Evolutionary conservation across 192 early-diverging fungal species (phyloP).

Genomic region (Mortierella antarctica): DNA sequence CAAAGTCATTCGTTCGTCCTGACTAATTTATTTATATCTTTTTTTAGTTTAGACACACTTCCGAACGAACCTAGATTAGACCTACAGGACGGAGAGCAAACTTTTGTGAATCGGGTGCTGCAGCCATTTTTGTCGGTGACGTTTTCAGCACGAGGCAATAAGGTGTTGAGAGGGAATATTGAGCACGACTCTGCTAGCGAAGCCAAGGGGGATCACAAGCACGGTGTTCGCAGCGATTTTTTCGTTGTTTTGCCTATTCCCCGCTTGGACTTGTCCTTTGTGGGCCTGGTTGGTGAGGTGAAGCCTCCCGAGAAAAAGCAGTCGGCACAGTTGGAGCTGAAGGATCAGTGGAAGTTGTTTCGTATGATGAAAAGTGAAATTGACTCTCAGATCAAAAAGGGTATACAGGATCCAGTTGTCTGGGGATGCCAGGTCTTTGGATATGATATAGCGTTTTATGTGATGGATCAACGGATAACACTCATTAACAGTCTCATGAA

Average conservation of each 20-base stretch:
- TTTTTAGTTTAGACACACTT: slow-evolving; percentile 14
- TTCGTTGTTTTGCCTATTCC: slow-evolving; percentile 11
- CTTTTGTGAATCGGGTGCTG: slow-evolving; percentile 7
- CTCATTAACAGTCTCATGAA: slow-evolving; percentile 15
- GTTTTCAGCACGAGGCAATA: slow-evolving; percentile 14
- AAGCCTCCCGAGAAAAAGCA: slow-evolving; percentile 29
- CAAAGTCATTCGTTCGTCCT: too few species aligned
- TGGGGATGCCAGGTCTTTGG: slow-evolving; percentile 31
- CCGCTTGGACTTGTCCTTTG: background rate
- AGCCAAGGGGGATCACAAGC: slow-evolving; percentile 7
- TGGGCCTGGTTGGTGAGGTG: slow-evolving; percentile 17
- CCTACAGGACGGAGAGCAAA: slow-evolving; percentile 28
- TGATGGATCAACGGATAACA: slow-evolving; percentile 12
- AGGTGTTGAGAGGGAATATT: slow-evolving; percentile 10
- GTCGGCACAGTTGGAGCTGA: slow-evolving; percentile 15
- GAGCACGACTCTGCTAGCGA: slow-evolving; percentile 26
- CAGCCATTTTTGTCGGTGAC: slow-evolving; percentile 24
- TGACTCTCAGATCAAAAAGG: slow-evolving; percentile 22
- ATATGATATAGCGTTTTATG: slow-evolving; percentile 17
- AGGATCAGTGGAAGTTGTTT: slow-evolving; percentile 24
- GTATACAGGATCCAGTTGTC: slow-evolving; percentile 16
- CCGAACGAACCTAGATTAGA: slow-evolving; percentile 1
- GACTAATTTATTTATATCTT: too few species aligned
- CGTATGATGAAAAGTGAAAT: slow-evolving; percentile 30
- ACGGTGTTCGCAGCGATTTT: slow-evolving; percentile 25